These are phyloP conservation scores for Carallia brachiata DNA, from an alignment of 345 rosid species.

Conservation along the genomic window DNA sequence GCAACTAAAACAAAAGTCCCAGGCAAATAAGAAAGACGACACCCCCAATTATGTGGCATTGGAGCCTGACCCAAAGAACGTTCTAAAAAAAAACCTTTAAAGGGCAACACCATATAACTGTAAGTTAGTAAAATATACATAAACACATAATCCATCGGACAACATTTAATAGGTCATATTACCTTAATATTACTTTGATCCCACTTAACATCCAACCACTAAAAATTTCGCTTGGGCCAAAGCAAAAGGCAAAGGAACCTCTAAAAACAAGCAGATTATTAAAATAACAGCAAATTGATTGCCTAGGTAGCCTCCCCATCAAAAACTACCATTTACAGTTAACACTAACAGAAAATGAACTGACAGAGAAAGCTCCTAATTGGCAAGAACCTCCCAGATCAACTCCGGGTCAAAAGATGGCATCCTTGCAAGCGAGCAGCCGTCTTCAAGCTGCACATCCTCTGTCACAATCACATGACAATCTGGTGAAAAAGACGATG, in stretches of 20 bases:
- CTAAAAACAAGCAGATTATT: background rate
- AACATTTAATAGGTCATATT: no score
- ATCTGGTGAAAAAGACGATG: conserved; percentile 45
- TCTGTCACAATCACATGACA: conserved; percentile 21
- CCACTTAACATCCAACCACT: no score
- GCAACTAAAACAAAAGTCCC: no score
- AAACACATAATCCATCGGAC: no score
- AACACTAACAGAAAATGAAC: background rate
- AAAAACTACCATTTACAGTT: conserved; percentile 15
- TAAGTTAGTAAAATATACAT: no score
- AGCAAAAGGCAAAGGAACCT: background rate
- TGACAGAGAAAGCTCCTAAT: conserved; percentile 24
- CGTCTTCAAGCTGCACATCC: conserved; percentile 25
- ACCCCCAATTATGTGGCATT: background rate
- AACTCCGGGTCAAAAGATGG: conserved; percentile 88
- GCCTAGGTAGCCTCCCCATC: background rate
- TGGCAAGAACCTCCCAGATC: conserved; percentile 92
- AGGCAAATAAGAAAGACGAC: no score
- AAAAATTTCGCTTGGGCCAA: background rate
- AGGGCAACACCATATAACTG: background rate
- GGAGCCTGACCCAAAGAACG: background rate
- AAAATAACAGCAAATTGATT: background rate
- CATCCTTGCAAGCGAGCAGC: conserved; percentile 68
- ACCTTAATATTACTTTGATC: no score
- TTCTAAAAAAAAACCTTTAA: background rate